phyloP scores from a whole-genome alignment of 2,329 filamentous ascomycete species.

The Aspergillus ustus region DNA sequence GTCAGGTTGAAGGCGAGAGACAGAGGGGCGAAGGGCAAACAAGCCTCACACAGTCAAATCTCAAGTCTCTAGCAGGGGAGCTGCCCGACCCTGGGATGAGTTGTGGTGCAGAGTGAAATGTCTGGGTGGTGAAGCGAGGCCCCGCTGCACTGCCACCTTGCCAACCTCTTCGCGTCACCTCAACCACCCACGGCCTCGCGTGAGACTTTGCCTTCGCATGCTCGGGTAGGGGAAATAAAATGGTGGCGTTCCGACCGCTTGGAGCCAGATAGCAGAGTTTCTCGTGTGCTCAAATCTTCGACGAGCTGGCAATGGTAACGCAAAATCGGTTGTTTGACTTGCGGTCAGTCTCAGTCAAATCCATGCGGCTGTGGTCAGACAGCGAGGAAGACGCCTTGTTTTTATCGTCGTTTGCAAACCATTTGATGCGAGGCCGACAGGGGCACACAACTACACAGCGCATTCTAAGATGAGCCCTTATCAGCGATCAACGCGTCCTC shows the following conservation, averaged over 20 bases:
- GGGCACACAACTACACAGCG: neutral
- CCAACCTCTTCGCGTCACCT: neutral
- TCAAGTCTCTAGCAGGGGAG: neutral
- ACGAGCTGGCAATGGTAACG: neutral
- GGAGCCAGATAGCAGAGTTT: neutral
- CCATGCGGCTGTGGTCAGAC: neutral
- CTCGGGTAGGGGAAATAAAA: neutral
- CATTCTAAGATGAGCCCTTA: neutral
- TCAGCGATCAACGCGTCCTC: neutral
- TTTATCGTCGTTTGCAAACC: neutral
- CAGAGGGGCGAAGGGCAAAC: neutral
- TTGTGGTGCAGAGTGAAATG: neutral
- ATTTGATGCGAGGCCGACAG: neutral
- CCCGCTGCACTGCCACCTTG: constrained; percentile 14
- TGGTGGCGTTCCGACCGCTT: neutral
- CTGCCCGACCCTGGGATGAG: neutral
- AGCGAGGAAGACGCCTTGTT: neutral
- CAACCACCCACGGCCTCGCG: neutral
- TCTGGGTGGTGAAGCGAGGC: neutral
- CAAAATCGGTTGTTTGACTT: neutral
- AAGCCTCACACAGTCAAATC: neutral
- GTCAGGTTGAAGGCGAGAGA: neutral
- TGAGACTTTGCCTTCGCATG: neutral
- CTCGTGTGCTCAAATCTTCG: neutral
- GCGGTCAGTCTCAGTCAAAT: neutral